Percentiles rank a stretch among this genome's conserved stretches.
These are phyloP conservation scores for Colletotrichum sidae DNA, from an alignment of 2,329 filamentous ascomycete species.

Conservation along the genomic window DNA sequence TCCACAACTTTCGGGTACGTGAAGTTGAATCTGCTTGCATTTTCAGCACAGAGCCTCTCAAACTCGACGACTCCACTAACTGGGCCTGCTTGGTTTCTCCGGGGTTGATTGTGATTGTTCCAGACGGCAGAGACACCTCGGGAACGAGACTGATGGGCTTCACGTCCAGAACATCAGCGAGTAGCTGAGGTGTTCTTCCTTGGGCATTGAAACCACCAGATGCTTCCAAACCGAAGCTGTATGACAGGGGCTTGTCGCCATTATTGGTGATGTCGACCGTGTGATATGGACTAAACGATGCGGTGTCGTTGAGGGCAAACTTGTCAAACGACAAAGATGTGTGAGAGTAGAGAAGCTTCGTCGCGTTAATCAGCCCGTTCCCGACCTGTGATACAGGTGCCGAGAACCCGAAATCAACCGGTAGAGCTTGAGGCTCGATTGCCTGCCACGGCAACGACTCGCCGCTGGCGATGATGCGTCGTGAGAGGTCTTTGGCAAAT, in stretches of 20 bases:
- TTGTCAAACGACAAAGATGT: conserved; percentile 52
- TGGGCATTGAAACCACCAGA: conserved; percentile 52
- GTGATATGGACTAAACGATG: conserved; percentile 46
- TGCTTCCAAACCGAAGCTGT: conserved; percentile 44
- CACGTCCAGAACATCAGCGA: conserved; percentile 26
- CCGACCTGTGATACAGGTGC: conserved; percentile 54
- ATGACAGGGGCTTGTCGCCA: conserved; percentile 47
- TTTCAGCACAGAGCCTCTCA: not conserved
- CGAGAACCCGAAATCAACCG: conserved; percentile 38
- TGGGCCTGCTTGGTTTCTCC: conserved; percentile 30
- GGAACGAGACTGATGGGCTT: conserved; percentile 23
- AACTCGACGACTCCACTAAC: not conserved
- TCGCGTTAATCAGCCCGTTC: conserved; percentile 55
- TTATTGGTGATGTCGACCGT: conserved; percentile 49
- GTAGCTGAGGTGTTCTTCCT: conserved; percentile 26
- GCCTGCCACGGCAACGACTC: conserved; percentile 44
- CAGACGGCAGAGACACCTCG: conserved; percentile 5
- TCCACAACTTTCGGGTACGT: conserved; percentile 41
- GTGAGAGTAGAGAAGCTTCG: conserved; percentile 51
- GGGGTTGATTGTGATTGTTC: conserved; percentile 13
- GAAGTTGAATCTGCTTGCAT: conserved; percentile 41
- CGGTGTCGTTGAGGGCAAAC: conserved; percentile 58
- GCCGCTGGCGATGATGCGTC: conserved; percentile 50
- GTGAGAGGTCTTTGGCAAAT: conserved; percentile 44
- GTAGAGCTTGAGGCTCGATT: conserved; percentile 38